A percentile compares a stretch with the other conserved stretches of the same genome.
phyloP scores from a whole-genome alignment of 345 rosid species.

The Tarenaya hassleriana region DNA sequence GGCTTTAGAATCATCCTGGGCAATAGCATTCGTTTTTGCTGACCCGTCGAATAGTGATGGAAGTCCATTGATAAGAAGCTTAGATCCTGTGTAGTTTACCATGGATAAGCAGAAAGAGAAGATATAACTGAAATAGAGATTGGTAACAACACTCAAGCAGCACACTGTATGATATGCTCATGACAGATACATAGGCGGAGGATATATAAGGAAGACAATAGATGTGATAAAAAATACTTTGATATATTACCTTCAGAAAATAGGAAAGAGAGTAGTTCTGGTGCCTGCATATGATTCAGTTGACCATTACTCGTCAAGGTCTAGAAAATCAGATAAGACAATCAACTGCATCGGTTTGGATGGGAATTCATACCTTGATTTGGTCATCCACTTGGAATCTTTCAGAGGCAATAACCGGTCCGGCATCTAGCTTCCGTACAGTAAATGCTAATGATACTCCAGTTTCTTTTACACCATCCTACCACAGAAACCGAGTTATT shows the following conservation, averaged over 20 bases:
- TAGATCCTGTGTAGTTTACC: slow-evolving; percentile 53
- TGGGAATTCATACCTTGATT: slow-evolving; percentile 51
- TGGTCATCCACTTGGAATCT: slow-evolving; percentile 61
- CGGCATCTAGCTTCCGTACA: slow-evolving; percentile 80
- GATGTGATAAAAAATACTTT: not conserved
- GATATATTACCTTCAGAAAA: slow-evolving; percentile 55
- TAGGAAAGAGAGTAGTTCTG: slow-evolving; percentile 63
- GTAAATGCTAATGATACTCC: slow-evolving; percentile 93
- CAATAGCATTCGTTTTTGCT: slow-evolving; percentile 59
- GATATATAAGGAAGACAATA: not conserved
- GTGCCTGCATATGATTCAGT: slow-evolving; percentile 55
- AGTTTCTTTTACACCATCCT: slow-evolving; percentile 87
- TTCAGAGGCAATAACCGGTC: slow-evolving; percentile 70
- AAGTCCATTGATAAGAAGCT: slow-evolving; percentile 65
- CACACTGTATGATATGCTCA: not conserved
- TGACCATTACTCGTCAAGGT: not conserved
- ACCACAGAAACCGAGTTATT: slow-evolving; percentile 25
- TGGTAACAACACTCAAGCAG: not conserved
- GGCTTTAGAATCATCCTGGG: slow-evolving; percentile 82
- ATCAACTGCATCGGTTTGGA: not conserved
- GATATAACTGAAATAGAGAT: not conserved
- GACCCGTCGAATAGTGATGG: slow-evolving; percentile 76
- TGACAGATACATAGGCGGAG: not conserved
- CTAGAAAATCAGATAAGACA: not conserved
- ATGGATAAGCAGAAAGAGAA: slow-evolving; percentile 3